A percentile compares a stretch with the other conserved stretches of the same genome.
Conservation (phyloP, 331 rosid species). For the Malus hybrid region DNA sequence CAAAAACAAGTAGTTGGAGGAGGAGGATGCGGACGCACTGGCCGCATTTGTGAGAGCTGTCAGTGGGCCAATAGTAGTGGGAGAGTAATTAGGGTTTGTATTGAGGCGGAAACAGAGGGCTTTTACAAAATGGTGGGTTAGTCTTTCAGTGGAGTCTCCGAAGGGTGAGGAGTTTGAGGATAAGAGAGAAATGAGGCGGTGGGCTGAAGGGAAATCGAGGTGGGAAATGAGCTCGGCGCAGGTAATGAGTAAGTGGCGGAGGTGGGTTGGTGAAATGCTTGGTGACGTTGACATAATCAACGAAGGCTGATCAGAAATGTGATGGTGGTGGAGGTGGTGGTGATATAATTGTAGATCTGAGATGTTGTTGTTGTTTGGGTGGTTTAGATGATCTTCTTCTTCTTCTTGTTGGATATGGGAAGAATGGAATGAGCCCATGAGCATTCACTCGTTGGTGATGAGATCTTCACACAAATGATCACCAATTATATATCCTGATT, state of each 20-base stretch:
- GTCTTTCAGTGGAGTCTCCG: slow-evolving; percentile 41
- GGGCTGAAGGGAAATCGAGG: slow-evolving; percentile 35
- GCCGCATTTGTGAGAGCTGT: neutral
- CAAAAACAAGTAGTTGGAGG: neutral
- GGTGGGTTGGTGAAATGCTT: slow-evolving; percentile 9
- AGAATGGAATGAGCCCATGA: slow-evolving; percentile 38
- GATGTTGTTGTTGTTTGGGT: neutral
- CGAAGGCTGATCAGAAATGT: neutral
- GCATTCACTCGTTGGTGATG: slow-evolving; percentile 8
- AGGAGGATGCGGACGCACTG: neutral
- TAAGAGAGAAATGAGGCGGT: slow-evolving; percentile 30
- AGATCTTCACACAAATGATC: too few relatives aligned
- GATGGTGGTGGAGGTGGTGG: neutral
- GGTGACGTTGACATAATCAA: neutral
- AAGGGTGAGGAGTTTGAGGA: slow-evolving; percentile 29
- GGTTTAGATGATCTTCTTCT: neutral
- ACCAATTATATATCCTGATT: too few relatives aligned
- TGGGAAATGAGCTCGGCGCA: slow-evolving; percentile 38
- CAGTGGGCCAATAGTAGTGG: neutral
- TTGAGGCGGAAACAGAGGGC: slow-evolving; percentile 37
- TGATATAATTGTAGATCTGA: slow-evolving; percentile 24
- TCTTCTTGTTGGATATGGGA: slow-evolving; percentile 13
- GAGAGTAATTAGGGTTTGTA: neutral
- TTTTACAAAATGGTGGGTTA: slow-evolving; percentile 31
- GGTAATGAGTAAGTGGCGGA: slow-evolving; percentile 36